Base-by-base conservation (phyloP, 2,329 filamentous ascomycete genomes). In the Stemphylium beticola region DNA sequence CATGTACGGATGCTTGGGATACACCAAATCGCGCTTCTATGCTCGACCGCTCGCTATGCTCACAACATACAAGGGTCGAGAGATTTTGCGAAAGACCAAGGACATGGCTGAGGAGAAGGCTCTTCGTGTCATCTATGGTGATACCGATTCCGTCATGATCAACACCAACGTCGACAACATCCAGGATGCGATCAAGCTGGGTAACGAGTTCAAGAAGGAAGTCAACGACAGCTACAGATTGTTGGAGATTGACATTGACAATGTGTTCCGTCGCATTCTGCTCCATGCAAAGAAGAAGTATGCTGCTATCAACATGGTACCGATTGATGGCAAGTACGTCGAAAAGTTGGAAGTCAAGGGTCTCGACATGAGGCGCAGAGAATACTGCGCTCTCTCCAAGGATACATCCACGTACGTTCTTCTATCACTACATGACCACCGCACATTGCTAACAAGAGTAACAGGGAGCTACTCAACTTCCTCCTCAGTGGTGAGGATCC, bases 91-190 rank as follows among this genome's bases (percentile, higher is more conserved):
- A 61, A 96, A 91, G 73, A 99, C 95, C 52, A 99, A 98, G 76
- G 93, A 96, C 49, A 85, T 99, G 58, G 95, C 95, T 9, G 95
- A 99, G 77, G 91, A 87, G 68, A 93, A 90, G 65, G 88, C 92
- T 55, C 84, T 99, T 26, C 90, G 95, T 69, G 95, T 99, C 74
- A 98, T 99, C 60, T 99, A 99, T 68, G 95, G 95, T 79, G 95
- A 99, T 77, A 99, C 95, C 11, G 95, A 99, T 77, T 99, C 95
- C 8, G 95, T 99, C 78, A 99, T 99, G 95, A 98, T 99, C 81
- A 99, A 99, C 72, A 96, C 95, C 60, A 98, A 98, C 71, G 92
- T 95, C 50, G 91, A 97, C 76, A 96, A 90, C 63, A 90, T 98
- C 26, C 87, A 90, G 29, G 92, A 96, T 68, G 95, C 95, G 1